Conservation (phyloP, 495 filamentous ascomycete species). For the Tuber indicum region DNA sequence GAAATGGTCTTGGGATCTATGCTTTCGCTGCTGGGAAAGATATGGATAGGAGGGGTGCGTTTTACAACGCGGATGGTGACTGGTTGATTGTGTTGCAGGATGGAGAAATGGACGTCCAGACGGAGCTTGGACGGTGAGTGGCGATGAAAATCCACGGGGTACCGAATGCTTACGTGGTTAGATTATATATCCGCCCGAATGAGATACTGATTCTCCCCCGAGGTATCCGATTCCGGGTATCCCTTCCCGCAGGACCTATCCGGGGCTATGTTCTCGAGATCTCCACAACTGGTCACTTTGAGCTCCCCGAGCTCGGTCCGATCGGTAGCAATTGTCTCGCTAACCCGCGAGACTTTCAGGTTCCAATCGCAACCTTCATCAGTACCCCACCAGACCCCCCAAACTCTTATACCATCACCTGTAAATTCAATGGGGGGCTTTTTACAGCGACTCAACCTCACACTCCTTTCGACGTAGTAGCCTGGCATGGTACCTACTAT, state of each 20-base stretch:
- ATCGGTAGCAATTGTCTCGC: slow-evolving; percentile 84
- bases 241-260: slow-evolving; percentile 49
- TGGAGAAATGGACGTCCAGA: slow-evolving; percentile 72
- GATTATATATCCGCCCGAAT: slow-evolving; percentile 74
- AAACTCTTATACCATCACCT: slow-evolving; percentile 56
- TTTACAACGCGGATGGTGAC: slow-evolving; percentile 88
- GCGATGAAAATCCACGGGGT: not conserved
- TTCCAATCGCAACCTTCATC: slow-evolving; percentile 68
- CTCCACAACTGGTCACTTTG: slow-evolving; percentile 67
- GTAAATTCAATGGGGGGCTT: slow-evolving; percentile 62
- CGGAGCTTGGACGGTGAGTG: slow-evolving; percentile 60
- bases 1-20: slow-evolving; percentile 72
- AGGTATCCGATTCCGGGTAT: slow-evolving; percentile 62
- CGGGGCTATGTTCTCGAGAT: slow-evolving; percentile 83
- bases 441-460: slow-evolving; percentile 59
- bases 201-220: slow-evolving; percentile 86
- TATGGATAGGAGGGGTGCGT: slow-evolving; percentile 61
- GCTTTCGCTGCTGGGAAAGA: slow-evolving; percentile 74
- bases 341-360: slow-evolving; percentile 83
- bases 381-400: slow-evolving; percentile 46
- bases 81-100: slow-evolving; percentile 79
- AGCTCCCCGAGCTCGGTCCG: slow-evolving; percentile 79
- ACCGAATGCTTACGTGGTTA: slow-evolving; percentile 43
- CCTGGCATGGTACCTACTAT: slow-evolving; percentile 75
- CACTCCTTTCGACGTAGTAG: slow-evolving; percentile 75